Evolutionary conservation across 257 asterid species (phyloP).

Genomic region (Ehretia macrophylla): DNA sequence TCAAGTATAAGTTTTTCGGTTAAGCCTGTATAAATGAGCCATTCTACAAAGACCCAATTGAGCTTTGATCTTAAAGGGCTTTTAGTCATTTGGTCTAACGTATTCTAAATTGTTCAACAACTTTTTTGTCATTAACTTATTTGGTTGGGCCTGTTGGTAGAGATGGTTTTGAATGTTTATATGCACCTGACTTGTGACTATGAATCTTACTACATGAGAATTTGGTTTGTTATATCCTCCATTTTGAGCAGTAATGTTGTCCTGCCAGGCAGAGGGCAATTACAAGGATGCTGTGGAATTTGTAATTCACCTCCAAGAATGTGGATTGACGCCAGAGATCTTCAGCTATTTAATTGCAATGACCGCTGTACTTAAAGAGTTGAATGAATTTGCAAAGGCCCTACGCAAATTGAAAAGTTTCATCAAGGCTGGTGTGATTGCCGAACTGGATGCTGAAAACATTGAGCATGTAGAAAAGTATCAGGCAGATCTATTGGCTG

Average conservation of each 20-base stretch:
- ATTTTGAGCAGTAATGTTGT: not conserved
- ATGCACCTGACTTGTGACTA: too few relatives aligned
- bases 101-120: too few relatives aligned
- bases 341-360: conserved; percentile 90
- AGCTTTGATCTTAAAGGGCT: too few relatives aligned
- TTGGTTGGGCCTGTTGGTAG: too few relatives aligned
- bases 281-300: conserved; percentile 67
- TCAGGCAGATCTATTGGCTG: conserved; percentile 52
- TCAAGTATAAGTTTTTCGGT: too few relatives aligned
- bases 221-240: not conserved
- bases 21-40: too few relatives aligned
- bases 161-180: too few relatives aligned
- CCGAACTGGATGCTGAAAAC: conserved; percentile 52
- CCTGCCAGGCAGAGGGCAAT: conserved; percentile 75
- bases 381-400: conserved; percentile 80
- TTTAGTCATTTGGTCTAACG: too few relatives aligned
- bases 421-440: conserved; percentile 50
- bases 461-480: conserved; percentile 49
- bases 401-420: conserved; percentile 67
- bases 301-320: conserved; percentile 63
- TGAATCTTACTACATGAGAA: not conserved
- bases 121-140: too few relatives aligned
- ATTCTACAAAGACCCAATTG: too few relatives aligned
- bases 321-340: conserved; percentile 72
- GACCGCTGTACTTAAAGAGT: conserved; percentile 92